Base-by-base conservation (phyloP, 495 filamentous ascomycete species). In the Sphaerosporella brunnea region DNA sequence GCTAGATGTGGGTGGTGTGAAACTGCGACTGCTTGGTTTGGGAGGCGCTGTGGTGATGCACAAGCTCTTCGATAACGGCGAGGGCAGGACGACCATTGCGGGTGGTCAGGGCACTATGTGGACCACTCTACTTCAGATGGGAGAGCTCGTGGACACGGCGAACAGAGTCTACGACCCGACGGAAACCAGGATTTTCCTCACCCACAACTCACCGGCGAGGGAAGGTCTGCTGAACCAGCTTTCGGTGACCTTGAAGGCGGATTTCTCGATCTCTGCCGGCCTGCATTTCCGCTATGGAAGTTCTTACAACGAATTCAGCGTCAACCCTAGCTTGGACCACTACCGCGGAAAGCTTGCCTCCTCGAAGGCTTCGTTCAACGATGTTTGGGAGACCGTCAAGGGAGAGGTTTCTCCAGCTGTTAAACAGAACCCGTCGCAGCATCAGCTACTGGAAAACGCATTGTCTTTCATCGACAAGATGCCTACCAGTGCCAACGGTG, bases 71-170 rank as follows among this genome's bases (percentile, higher is more conserved):
- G 92, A 99, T 62, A 99, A 96, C 56, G 92, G 92, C 23, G 92
- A 99, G 59, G 92, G 92, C 44, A 77, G 86, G 62, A 99, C 92
- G 25, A 96, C 92, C 0, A 96, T 99, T 63, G 90, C 92, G 20
- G 92, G 92, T 58, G 92, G 92, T 20, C 92, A 96, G 63, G 92
- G 92, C 34, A 99, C 92, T 4, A 99, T 99, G 92, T 99, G 92
- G 92, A 96, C 92, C 7, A 99, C 92, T 1, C 66, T 99, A 21
- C 64, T 99, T 50, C 92, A 99, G 65, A 96, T 99, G 83, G 92
- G 92, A 40, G 92, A 99, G 66, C 70, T 99, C 32, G 84, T 99
- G 20, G 92, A 99, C 62, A 99, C 92, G 2, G 90, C 92, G 3
- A 93, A 93, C 63, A 83, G 92, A 43, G 92, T 95, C 40, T 99